Evolutionary conservation across 352 stramenopile genomes (phyloP).

Genomic region (Thalassiosira hispida): DNA sequence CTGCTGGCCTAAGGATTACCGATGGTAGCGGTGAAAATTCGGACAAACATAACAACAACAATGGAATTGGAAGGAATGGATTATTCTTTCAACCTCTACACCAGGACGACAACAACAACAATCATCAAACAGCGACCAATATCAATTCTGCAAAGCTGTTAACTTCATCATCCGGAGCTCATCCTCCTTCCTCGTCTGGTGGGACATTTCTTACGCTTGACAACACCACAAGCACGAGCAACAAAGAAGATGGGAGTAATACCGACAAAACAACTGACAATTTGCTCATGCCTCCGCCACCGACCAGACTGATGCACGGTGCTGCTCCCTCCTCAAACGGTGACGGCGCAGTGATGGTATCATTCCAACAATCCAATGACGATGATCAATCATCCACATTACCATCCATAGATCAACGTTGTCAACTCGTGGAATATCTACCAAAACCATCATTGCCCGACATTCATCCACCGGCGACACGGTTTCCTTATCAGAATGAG

Average conservation of each 20-base stretch:
- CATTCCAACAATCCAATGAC: conserved; percentile 19
- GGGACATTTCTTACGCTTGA: conserved; percentile 36
- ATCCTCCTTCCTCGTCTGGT: background rate
- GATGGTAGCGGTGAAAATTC: background rate
- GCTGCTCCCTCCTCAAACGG: background rate
- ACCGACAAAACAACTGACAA: conserved; percentile 16
- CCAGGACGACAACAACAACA: background rate
- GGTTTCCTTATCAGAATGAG: conserved; percentile 65
- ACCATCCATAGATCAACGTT: conserved; percentile 5
- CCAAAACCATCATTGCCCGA: conserved; percentile 60
- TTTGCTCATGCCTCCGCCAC: conserved; percentile 43
- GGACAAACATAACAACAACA: conserved; percentile 7
- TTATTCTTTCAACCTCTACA: conserved; percentile 71
- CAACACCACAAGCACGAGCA: background rate
- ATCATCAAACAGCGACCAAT: background rate
- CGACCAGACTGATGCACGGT: conserved; percentile 6
- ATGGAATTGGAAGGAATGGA: conserved; percentile 51
- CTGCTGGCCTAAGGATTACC: conserved; percentile 51
- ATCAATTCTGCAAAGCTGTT: conserved; percentile 7
- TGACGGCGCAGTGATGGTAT: background rate
- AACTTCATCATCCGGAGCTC: conserved; percentile 6
- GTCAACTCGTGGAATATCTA: conserved; percentile 70
- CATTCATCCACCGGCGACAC: conserved; percentile 66
- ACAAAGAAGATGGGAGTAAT: background rate
- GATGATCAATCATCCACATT: conserved; percentile 1